phyloP scores from a whole-genome alignment of 2,329 filamentous ascomycete species.

The Elsinoe batatas region DNA sequence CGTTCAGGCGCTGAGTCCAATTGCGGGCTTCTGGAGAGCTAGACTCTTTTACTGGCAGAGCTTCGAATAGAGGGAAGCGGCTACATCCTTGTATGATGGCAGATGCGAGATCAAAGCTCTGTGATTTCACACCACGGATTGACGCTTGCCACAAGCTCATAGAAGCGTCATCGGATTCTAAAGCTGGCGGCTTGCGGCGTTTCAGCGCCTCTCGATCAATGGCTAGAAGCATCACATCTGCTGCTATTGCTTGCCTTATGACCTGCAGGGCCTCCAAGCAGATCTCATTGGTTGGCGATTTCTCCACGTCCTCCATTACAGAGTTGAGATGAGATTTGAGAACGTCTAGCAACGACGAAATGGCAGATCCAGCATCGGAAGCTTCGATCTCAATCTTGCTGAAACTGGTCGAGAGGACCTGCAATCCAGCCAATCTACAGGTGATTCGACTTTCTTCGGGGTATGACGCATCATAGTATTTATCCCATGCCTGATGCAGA shows the following conservation, averaged over 20 bases:
- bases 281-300: constrained; percentile 12
- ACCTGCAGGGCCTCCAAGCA: constrained; percentile 50
- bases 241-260: constrained; percentile 54
- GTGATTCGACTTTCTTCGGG: constrained; percentile 50
- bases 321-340: constrained; percentile 48
- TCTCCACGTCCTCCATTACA: constrained; percentile 27
- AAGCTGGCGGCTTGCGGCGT: constrained; percentile 50
- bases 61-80: constrained; percentile 64
- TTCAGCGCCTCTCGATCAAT: constrained; percentile 60
- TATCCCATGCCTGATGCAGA: constrained; percentile 61
- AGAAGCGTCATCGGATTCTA: constrained; percentile 60
- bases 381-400: constrained; percentile 19
- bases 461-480: constrained; percentile 47
- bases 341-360: constrained; percentile 45
- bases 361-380: constrained; percentile 26
- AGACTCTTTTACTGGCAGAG: constrained; percentile 42
- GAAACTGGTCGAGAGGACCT: constrained; percentile 35
- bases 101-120: constrained; percentile 62
- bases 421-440: constrained; percentile 56
- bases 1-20: constrained; percentile 66
- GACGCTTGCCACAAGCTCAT: constrained; percentile 70
- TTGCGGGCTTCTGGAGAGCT: constrained; percentile 48
- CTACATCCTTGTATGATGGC: constrained; percentile 62
- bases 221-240: constrained; percentile 62
- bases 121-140: constrained; percentile 55